Percentiles rank a stretch among this genome's conserved stretches.
Evolutionary conservation across 1,139 yeast species (phyloP).

Genomic region (Meyerozyma carpophila): DNA sequence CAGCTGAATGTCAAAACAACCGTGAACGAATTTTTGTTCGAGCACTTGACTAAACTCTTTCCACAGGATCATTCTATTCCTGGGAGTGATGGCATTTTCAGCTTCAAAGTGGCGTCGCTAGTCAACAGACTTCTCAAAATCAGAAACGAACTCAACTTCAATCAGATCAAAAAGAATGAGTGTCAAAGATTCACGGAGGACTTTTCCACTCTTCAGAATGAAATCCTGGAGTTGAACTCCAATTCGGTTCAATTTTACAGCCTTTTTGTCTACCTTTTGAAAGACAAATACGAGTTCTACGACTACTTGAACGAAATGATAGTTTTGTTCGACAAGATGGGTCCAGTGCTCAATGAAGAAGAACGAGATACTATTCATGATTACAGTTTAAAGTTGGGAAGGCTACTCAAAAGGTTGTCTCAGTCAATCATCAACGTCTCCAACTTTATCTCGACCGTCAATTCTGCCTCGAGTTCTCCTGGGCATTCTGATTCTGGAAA

Average conservation of each 20-base stretch:
- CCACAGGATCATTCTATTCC: background rate
- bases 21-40: slow-evolving; percentile 13
- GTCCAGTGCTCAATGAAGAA: slow-evolving; percentile 40
- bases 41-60: slow-evolving; percentile 7
- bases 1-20: slow-evolving; percentile 30
- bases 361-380: slow-evolving; percentile 43
- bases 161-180: slow-evolving; percentile 1
- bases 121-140: slow-evolving; percentile 14
- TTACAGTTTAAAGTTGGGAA: slow-evolving; percentile 39
- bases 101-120: slow-evolving; percentile 12
- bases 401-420: slow-evolving; percentile 38
- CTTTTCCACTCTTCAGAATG: background rate
- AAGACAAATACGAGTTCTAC: slow-evolving; percentile 26
- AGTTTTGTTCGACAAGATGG: slow-evolving; percentile 14
- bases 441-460: slow-evolving; percentile 16
- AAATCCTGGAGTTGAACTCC: slow-evolving; percentile 3
- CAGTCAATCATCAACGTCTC: slow-evolving; percentile 32
- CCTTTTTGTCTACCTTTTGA: slow-evolving; percentile 19
- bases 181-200: slow-evolving; percentile 1
- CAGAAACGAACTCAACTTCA: slow-evolving; percentile 11
- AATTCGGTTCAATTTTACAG: slow-evolving; percentile 7
- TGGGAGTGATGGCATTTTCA: slow-evolving; percentile 9
- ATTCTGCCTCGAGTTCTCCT: slow-evolving; percentile 5
- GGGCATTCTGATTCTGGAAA: background rate
- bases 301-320: slow-evolving; percentile 26